phyloP scores from a whole-genome alignment of 202 grass and related monocot species.

The Miscanthus sacchariflorus region DNA sequence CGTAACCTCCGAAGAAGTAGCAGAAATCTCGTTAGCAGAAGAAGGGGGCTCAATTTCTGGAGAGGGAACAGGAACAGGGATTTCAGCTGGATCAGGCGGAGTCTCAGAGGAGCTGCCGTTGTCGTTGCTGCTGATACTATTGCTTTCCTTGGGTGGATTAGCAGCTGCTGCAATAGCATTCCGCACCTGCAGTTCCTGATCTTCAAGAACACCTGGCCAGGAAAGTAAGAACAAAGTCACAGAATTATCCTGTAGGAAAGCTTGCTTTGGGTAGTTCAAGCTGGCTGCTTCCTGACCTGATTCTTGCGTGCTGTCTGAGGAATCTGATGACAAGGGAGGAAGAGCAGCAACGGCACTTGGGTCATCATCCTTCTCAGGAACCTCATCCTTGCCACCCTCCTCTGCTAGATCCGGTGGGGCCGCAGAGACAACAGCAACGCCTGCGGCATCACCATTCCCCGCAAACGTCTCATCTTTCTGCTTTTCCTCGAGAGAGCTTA shows the following conservation, averaged over 20 bases:
- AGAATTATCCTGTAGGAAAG: background rate
- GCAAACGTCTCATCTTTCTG: constrained; percentile 20
- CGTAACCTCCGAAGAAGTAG: background rate
- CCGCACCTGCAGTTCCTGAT: constrained; percentile 42
- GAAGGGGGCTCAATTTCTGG: background rate
- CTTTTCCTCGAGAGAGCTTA: background rate
- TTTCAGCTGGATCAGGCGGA: constrained; percentile 24
- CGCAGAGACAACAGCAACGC: background rate
- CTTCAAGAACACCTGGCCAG: constrained; percentile 44
- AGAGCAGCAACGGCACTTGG: constrained; percentile 13
- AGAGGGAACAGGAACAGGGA: background rate
- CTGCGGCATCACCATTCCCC: background rate
- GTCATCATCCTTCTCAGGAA: constrained; percentile 26
- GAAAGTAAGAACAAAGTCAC: background rate
- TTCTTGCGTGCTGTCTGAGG: constrained; percentile 45
- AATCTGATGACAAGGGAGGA: constrained; percentile 34
- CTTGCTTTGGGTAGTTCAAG: background rate
- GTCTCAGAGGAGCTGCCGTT: constrained; percentile 12
- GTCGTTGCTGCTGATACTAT: background rate
- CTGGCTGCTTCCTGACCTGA: constrained; percentile 30
- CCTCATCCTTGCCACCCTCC: background rate
- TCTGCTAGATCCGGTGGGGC: constrained; percentile 2
- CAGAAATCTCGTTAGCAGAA: constrained; percentile 25
- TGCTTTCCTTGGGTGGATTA: constrained; percentile 15
- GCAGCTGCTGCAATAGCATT: constrained; percentile 19